A percentile compares a stretch with the other conserved stretches of the same genome.
Evolutionary conservation across 352 stramenopile genomes (phyloP).

Genomic region (Blastocystis sp.): DNA sequence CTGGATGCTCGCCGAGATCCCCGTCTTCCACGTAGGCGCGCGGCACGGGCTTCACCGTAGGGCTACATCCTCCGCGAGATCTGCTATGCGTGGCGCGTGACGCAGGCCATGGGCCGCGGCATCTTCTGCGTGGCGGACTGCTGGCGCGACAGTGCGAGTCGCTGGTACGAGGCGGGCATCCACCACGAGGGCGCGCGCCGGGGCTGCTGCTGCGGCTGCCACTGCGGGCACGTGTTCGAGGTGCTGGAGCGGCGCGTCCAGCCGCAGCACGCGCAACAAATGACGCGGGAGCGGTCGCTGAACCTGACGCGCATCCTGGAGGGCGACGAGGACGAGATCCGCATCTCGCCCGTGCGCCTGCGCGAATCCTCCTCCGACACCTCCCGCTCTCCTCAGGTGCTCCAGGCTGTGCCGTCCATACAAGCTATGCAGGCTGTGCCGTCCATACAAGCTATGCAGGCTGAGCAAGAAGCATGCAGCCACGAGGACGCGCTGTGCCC

Average conservation of each 20-base stretch:
- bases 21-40: constrained; percentile 21
- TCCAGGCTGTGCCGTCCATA: too few species aligned
- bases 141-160: constrained; percentile 30
- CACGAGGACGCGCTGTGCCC: constrained; percentile 2
- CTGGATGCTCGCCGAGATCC: constrained; percentile 50
- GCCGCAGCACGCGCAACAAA: too few species aligned
- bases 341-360: not conserved
- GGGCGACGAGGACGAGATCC: constrained; percentile 27
- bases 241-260: not conserved
- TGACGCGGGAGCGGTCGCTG: not conserved
- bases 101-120: constrained; percentile 2
- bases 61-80: constrained; percentile 16
- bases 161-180: constrained; percentile 47
- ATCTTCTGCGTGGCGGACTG: constrained; percentile 59
- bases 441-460: too few species aligned
- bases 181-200: constrained; percentile 3
- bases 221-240: constrained; percentile 18
- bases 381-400: not conserved
- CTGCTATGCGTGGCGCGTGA: constrained; percentile 24
- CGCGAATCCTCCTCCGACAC: not conserved
- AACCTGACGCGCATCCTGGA: constrained; percentile 20
- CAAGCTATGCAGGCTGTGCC: too few species aligned
- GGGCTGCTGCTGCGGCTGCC: constrained; percentile 19
- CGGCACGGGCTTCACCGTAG: not conserved
- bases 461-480: too few species aligned